Base-by-base conservation (phyloP, 2,329 filamentous ascomycete species). In the Diplocarpon rosae region DNA sequence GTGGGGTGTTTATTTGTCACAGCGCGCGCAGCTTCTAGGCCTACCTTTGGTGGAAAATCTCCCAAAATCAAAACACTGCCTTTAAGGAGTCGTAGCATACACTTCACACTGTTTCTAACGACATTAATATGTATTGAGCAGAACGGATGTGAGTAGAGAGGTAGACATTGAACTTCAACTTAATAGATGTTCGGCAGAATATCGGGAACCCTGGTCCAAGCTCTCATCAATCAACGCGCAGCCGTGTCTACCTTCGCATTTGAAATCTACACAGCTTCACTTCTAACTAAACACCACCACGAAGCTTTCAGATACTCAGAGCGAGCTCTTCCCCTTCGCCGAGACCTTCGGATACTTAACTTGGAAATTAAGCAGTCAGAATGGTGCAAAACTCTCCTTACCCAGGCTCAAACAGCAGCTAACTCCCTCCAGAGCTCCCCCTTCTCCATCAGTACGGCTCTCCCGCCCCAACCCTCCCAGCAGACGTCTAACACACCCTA, bases 371-470 rank as follows among this genome's bases (percentile, higher is more conserved):
- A 34, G 28, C 34, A 31, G 5, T 49, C 45, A 58, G 45, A 51
- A 62, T 62, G 58, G 57, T 60, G 55, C 52, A 47, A 41, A 35
- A 35, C 24, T 34, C 37, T 37, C 34, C 39, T 35, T 35, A 20
- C 15, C 42, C 29, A 37, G 37, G 27, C 17, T 40, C 30, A 45
- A 49, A 45, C 16, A 59, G 59, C 63, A 66, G 62, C 66, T 55
- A 47, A 42, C 27, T 24, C 20, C 32, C 36, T 53, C 48, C 64
- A 95, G 88, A 80, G 81, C 63, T 92, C 85, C 56, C 89, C 88
- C 57, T 95, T 95, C 78, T 83, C 87, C 66, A 95, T 95, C 81
- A 95, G 88, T 95, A 75, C 65, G 78, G 56, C 47, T 47, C 38
- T 41, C 53, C 35, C 46, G 39, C 40, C 37, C 43, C 46, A 38